These are phyloP conservation scores for Dittrichia graveolens DNA, from an alignment of 129 eudicot species.

Conservation along the genomic window DNA sequence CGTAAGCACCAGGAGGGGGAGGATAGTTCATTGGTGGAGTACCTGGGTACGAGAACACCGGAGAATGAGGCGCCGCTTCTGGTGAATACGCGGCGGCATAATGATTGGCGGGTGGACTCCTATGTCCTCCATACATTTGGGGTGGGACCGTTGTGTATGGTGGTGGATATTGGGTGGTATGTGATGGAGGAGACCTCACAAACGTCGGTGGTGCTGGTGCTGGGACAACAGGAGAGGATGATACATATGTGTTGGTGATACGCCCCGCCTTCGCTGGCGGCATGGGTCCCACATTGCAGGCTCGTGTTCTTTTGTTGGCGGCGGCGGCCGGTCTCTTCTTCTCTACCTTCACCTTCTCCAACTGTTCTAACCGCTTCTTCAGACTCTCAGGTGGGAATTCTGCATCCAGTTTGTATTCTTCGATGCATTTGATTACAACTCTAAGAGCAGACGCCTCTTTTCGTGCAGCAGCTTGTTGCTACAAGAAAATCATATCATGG, in stretches of 20 bases:
- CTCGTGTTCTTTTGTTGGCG: conserved; percentile 89
- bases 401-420: conserved; percentile 86
- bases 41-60: conserved; percentile 58
- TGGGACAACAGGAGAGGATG: conserved; percentile 63
- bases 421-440: conserved; percentile 92
- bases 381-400: conserved; percentile 87
- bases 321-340: conserved; percentile 83
- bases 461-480: conserved; percentile 87
- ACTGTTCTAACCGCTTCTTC: conserved; percentile 90
- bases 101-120: conserved; percentile 53
- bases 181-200: conserved; percentile 67
- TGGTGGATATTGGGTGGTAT: conserved; percentile 65
- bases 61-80: conserved; percentile 40
- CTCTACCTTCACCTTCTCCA: conserved; percentile 87
- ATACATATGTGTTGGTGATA: conserved; percentile 83
- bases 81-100: conserved; percentile 52
- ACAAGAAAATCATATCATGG: not conserved
- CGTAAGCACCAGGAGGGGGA: conserved; percentile 44
- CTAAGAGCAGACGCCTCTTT: conserved; percentile 97
- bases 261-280: conserved; percentile 99
- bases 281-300: conserved; percentile 88
- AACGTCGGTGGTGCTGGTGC: conserved; percentile 58
- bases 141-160: conserved; percentile 46
- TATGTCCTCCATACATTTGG: conserved; percentile 53
- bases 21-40: conserved; percentile 70